Percentiles rank a stretch among this genome's conserved stretches.
Conservation (phyloP, 108 stramenopile genomes). For the Fistulifera solaris region DNA sequence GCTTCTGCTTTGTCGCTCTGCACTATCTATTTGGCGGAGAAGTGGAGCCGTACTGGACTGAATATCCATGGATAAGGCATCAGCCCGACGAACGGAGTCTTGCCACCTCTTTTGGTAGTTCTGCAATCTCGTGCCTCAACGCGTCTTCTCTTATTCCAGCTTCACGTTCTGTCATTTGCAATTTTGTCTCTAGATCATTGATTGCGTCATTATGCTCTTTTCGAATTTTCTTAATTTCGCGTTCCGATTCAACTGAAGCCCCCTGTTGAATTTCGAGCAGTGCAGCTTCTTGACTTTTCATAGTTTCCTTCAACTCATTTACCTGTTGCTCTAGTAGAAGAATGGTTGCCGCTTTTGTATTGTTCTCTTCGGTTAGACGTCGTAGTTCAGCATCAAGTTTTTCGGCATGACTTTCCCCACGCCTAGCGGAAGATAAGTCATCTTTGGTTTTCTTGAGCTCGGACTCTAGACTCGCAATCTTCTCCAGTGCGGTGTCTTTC, state of each 20-base stretch:
- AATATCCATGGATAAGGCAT: constrained; percentile 72
- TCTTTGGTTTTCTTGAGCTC: constrained; percentile 58
- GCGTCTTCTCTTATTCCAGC: constrained; percentile 75
- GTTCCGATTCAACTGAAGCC: constrained; percentile 43
- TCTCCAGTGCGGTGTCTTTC: constrained; percentile 24
- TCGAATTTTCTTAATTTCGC: constrained; percentile 42
- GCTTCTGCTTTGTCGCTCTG: constrained; percentile 63
- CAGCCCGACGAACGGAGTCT: constrained; percentile 75
- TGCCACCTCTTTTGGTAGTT: constrained; percentile 79
- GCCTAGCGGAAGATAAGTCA: constrained; percentile 38
- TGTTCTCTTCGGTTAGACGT: constrained; percentile 38
- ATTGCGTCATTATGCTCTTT: constrained; percentile 62
- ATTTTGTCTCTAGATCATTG: constrained; percentile 56
- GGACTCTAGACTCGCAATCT: constrained; percentile 33
- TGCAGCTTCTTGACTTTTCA: constrained; percentile 43
- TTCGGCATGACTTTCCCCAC: constrained; percentile 55
- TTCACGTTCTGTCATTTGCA: constrained; percentile 64
- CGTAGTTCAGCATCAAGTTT: constrained; percentile 60
- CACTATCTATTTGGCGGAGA: constrained; percentile 67
- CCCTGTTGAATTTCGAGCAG: constrained; percentile 36
- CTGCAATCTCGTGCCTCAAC: constrained; percentile 66
- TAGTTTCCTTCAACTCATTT: constrained; percentile 49
- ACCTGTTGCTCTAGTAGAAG: constrained; percentile 56
- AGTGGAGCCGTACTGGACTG: constrained; percentile 76
- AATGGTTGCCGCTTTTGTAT: constrained; percentile 44